Evolutionary conservation across 2,329 filamentous ascomycete genomes (phyloP).

Genomic region (Claviceps monticola): DNA sequence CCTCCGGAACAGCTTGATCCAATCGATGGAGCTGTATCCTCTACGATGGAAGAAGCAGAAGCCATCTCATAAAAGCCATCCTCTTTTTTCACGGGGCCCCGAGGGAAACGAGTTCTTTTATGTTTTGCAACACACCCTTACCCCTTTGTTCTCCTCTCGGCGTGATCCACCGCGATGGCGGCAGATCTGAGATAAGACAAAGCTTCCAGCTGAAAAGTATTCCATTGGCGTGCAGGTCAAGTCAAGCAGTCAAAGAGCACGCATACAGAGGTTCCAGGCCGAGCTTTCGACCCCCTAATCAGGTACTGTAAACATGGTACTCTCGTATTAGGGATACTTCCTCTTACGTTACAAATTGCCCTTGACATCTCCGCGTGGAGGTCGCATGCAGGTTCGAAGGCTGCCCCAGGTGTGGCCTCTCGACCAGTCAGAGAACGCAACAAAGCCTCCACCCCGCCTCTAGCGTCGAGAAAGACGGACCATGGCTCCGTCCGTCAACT

Average conservation of each 20-base stretch:
- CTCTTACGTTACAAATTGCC: not conserved
- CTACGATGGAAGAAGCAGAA: not conserved
- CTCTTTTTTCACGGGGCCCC: not conserved
- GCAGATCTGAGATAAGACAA: not conserved
- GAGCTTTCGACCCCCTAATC: too few species aligned
- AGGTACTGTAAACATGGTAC: too few species aligned
- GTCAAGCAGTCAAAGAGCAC: too few species aligned
- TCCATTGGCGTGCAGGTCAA: too few species aligned
- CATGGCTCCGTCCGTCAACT: constrained; percentile 6
- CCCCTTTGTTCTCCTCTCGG: not conserved
- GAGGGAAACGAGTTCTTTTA: not conserved
- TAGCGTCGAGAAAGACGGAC: not conserved
- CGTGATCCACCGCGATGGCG: not conserved
- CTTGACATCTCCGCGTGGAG: not conserved
- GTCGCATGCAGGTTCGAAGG: not conserved
- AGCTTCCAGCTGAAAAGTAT: too few species aligned
- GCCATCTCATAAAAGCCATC: not conserved
- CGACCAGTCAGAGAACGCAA: not conserved
- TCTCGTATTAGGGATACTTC: too few species aligned
- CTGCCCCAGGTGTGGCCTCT: not conserved
- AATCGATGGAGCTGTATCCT: not conserved
- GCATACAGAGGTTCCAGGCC: too few species aligned
- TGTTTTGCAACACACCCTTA: not conserved
- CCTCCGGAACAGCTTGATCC: not conserved
- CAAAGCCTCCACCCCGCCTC: not conserved